phyloP scores from a whole-genome alignment of 2,329 filamentous ascomycete species.

The Blastomyces gilchristii region DNA sequence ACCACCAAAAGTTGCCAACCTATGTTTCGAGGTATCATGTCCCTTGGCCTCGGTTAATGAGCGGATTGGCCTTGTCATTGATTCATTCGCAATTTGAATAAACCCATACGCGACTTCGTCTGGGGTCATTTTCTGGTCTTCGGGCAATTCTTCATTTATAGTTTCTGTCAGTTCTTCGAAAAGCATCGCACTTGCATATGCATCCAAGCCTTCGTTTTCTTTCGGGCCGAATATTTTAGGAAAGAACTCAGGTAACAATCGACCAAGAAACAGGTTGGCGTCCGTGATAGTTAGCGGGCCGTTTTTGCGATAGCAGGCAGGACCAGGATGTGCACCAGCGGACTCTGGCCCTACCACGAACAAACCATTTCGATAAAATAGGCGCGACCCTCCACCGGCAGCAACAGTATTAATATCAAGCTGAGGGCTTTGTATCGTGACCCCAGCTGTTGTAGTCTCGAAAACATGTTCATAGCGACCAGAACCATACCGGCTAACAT shows the following conservation, averaged over 20 bases:
- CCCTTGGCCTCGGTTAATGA: constrained; percentile 86
- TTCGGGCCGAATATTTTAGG: constrained; percentile 84
- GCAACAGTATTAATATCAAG: constrained; percentile 88
- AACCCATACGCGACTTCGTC: constrained; percentile 87
- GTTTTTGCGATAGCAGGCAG: constrained; percentile 81
- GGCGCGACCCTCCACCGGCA: constrained; percentile 68
- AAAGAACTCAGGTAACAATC: constrained; percentile 79
- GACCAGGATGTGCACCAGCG: constrained; percentile 78
- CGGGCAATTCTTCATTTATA: constrained; percentile 63
- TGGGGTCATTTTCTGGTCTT: constrained; percentile 51
- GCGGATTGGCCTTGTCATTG: constrained; percentile 79
- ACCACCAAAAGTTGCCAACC: constrained; percentile 77
- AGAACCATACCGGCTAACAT: constrained; percentile 74
- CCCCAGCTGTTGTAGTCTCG: constrained; percentile 79
- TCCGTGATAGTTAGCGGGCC: constrained; percentile 89
- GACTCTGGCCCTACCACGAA: constrained; percentile 88
- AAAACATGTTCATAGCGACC: constrained; percentile 86
- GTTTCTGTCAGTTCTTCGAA: constrained; percentile 64
- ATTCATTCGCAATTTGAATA: constrained; percentile 79
- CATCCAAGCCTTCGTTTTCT: constrained; percentile 67
- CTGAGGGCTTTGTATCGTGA: constrained; percentile 80
- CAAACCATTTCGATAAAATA: constrained; percentile 54
- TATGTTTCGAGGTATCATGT: constrained; percentile 75
- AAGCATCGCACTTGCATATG: constrained; percentile 57
- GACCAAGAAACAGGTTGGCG: constrained; percentile 75